Conservation (phyloP, 192 early-diverging fungal species). For the Rhizoclosmatium sp. region DNA sequence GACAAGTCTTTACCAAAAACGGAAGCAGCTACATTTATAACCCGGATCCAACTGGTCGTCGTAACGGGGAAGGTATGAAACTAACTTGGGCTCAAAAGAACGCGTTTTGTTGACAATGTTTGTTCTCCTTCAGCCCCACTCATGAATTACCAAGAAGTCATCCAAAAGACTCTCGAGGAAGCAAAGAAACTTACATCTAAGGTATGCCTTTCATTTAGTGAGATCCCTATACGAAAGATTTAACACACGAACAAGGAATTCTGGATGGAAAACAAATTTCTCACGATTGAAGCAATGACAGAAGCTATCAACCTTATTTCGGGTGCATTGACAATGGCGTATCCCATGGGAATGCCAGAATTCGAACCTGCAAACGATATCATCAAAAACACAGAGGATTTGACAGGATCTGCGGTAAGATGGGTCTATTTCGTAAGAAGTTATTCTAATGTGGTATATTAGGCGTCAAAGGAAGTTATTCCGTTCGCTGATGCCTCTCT, state of each 20-base stretch:
- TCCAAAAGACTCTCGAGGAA: conserved; percentile 51
- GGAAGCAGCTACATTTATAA: conserved; percentile 53
- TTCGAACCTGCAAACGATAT: conserved; percentile 60
- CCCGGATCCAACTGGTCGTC: conserved; percentile 64
- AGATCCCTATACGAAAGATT: neutral
- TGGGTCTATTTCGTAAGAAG: neutral
- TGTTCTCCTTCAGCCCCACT: conserved; percentile 45
- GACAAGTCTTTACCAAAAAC: conserved; percentile 41
- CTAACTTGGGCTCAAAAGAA: neutral
- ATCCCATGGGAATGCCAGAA: conserved; percentile 63
- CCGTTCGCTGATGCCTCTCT: conserved; percentile 34
- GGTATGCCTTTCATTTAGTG: conserved; percentile 35
- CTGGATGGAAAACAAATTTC: conserved; percentile 47
- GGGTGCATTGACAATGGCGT: conserved; percentile 61
- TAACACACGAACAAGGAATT: conserved; percentile 41
- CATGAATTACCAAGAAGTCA: conserved; percentile 46
- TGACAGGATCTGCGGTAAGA: conserved; percentile 56
- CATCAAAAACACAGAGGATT: conserved; percentile 62
- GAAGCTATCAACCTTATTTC: conserved; percentile 52
- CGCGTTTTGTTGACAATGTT: neutral
- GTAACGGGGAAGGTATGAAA: conserved; percentile 59
- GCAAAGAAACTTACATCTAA: conserved; percentile 43
- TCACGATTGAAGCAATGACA: conserved; percentile 41
- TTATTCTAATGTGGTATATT: neutral
- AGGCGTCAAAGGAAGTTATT: conserved; percentile 41